phyloP scores from a whole-genome alignment of 371 early-diverging fungal genomes.

The Batkoa obscura region DNA sequence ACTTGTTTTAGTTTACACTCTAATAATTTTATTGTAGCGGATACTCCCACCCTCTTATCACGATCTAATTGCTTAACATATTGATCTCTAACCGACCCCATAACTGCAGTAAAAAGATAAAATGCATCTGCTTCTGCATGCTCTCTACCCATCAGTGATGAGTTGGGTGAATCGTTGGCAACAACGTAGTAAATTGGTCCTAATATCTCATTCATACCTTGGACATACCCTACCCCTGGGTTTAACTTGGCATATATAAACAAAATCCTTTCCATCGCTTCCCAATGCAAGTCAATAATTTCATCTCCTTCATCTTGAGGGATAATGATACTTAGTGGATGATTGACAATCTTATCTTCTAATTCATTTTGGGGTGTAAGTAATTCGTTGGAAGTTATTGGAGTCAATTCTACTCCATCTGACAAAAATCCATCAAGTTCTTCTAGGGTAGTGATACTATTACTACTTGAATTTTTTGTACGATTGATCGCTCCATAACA shows the following conservation, averaged over 20 bases:
- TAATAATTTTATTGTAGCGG: constrained; percentile 38
- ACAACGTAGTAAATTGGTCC: constrained; percentile 70
- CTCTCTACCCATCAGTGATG: constrained; percentile 11
- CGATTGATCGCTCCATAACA: not conserved
- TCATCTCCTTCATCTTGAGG: not conserved
- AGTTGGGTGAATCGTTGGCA: constrained; percentile 33
- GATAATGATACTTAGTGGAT: not conserved
- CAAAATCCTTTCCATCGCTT: constrained; percentile 60
- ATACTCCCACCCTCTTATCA: constrained; percentile 37
- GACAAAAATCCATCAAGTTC: not conserved
- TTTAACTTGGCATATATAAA: constrained; percentile 71
- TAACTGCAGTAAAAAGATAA: constrained; percentile 48
- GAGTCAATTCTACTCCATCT: not conserved
- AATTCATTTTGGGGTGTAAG: not conserved
- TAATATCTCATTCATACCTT: constrained; percentile 78
- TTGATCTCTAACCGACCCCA: constrained; percentile 58
- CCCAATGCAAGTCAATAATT: constrained; percentile 49
- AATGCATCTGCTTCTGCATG: constrained; percentile 79
- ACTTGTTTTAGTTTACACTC: constrained; percentile 27
- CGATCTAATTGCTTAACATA: constrained; percentile 48
- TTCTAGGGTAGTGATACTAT: not conserved
- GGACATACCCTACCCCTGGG: constrained; percentile 72
- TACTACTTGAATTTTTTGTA: not conserved
- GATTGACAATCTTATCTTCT: not conserved
- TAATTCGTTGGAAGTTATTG: not conserved